Conservation (phyloP, 163 green algal species). For the Chloromonas sp. region DNA sequence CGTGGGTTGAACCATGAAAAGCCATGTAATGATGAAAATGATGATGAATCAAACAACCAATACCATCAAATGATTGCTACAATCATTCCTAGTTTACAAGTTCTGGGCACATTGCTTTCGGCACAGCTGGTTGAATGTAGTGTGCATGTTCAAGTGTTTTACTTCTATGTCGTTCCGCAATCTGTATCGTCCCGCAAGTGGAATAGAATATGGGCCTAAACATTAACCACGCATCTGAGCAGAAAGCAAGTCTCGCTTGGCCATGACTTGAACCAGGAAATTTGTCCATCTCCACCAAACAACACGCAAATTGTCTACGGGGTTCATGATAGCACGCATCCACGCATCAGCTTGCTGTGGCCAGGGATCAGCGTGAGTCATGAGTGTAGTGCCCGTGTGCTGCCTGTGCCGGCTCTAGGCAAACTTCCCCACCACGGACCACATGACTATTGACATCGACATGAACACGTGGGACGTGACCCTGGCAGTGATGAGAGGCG, state of each 20-base stretch:
- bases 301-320: too few relatives aligned
- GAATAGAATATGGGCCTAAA: neutral
- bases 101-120: too few relatives aligned
- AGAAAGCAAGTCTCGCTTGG: too few relatives aligned
- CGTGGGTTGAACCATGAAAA: too few relatives aligned
- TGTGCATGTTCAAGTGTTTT: neutral
- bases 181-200: too few relatives aligned
- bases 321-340: neutral
- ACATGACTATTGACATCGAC: constrained; percentile 20
- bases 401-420: neutral
- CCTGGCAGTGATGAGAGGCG: constrained; percentile 1
- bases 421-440: neutral
- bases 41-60: too few relatives aligned
- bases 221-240: too few relatives aligned
- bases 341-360: neutral
- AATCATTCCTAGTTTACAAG: too few relatives aligned
- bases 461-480: constrained; percentile 20
- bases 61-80: too few relatives aligned
- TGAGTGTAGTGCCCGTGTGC: neutral
- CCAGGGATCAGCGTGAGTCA: neutral
- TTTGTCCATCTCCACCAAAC: too few relatives aligned
- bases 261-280: too few relatives aligned
- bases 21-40: too few relatives aligned
- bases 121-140: neutral
- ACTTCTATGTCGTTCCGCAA: neutral